Conservation (phyloP, 441 rosid species). For the Populus trichocarpa region DNA sequence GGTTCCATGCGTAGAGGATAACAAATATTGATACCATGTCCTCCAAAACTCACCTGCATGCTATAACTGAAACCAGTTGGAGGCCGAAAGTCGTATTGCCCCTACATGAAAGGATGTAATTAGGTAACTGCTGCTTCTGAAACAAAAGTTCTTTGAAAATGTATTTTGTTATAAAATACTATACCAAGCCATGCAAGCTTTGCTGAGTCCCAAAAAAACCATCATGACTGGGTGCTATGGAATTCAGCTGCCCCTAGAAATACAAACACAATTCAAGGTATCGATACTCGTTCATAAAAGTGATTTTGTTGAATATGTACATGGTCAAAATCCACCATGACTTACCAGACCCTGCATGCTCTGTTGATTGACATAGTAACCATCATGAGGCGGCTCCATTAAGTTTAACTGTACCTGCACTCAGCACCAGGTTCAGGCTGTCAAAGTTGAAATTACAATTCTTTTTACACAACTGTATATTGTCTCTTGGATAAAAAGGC, state of each 20-base stretch:
- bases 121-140: conserved; percentile 9
- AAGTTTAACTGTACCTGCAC: conserved; percentile 79
- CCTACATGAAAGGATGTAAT: conserved; percentile 31
- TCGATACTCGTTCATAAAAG: conserved; percentile 1
- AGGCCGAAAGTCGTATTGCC: conserved; percentile 67
- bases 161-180: conserved; percentile 9
- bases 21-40: background rate
- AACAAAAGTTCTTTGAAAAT: conserved; percentile 4
- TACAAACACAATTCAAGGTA: conserved; percentile 11
- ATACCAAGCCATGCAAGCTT: conserved; percentile 76
- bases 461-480: background rate
- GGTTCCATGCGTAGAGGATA: background rate
- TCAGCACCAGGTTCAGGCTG: conserved; percentile 13
- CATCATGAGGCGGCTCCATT: conserved; percentile 78
- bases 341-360: conserved; percentile 78
- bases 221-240: conserved; percentile 70
- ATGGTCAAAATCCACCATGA: conserved; percentile 10
- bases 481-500: background rate
- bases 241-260: conserved; percentile 68
- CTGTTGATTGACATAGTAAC: conserved; percentile 63
- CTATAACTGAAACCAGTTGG: conserved; percentile 52
- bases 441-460: background rate
- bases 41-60: conserved; percentile 50
- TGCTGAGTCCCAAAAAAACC: conserved; percentile 64
- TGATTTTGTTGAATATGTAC: conserved; percentile 1